Evolutionary conservation across 164 flowering plant species (phyloP).

Genomic region (Umbilicus rupestris): DNA sequence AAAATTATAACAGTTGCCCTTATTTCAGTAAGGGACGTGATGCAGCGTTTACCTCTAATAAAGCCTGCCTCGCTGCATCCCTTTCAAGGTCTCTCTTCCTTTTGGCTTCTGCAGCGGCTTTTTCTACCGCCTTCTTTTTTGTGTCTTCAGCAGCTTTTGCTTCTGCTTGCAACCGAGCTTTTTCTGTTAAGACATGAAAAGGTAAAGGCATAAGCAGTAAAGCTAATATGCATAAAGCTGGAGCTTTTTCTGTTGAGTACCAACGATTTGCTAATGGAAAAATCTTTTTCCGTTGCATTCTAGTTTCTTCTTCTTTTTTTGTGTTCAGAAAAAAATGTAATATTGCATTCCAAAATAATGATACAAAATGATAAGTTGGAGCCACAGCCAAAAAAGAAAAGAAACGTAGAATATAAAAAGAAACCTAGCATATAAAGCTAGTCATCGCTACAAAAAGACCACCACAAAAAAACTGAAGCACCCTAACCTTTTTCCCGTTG

Average conservation of each 20-base stretch:
- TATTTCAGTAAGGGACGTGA: background rate
- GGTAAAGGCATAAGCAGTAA: background rate
- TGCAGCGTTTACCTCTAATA: slow-evolving; percentile 43
- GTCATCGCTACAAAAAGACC: too few species aligned
- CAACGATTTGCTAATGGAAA: too few species aligned
- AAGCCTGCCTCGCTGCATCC: slow-evolving; percentile 80
- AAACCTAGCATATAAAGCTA: too few species aligned
- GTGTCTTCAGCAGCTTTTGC: slow-evolving; percentile 91
- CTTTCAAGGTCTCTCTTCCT: slow-evolving; percentile 73
- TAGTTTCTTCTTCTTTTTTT: too few species aligned
- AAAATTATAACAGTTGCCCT: background rate
- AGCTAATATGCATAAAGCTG: too few species aligned
- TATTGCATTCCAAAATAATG: too few species aligned
- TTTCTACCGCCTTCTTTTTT: slow-evolving; percentile 54
- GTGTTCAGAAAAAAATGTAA: too few species aligned
- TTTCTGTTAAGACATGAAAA: slow-evolving; percentile 33
- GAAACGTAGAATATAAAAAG: too few species aligned
- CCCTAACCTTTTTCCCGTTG: slow-evolving; percentile 69
- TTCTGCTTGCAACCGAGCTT: slow-evolving; percentile 74
- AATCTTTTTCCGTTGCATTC: too few species aligned
- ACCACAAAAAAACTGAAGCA: background rate
- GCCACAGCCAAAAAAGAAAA: too few species aligned
- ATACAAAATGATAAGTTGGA: too few species aligned
- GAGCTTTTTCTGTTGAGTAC: too few species aligned
- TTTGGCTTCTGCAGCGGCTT: slow-evolving; percentile 73